These are phyloP conservation scores for Fusarium sterilihyphosum DNA, from an alignment of 2,329 filamentous ascomycete species.

Conservation along the genomic window DNA sequence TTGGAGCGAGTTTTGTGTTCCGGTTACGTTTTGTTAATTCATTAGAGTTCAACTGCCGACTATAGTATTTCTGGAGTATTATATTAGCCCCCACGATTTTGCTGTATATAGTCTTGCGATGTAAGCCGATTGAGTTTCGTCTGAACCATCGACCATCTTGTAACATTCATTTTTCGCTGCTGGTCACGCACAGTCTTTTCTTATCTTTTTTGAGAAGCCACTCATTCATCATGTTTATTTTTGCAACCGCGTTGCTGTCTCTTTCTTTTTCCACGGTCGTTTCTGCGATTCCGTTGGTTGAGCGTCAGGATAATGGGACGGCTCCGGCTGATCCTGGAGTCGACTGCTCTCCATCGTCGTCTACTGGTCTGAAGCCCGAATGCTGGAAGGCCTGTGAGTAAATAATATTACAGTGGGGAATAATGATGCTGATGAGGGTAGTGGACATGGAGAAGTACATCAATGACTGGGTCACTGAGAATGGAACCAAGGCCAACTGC, in stretches of 20 bases:
- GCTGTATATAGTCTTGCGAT: neutral
- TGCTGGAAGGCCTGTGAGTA: slow-evolving; percentile 21
- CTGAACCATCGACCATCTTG: neutral
- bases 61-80: neutral
- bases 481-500: slow-evolving; percentile 8
- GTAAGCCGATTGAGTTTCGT: neutral
- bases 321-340: neutral
- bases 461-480: slow-evolving; percentile 15
- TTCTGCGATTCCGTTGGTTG: slow-evolving; percentile 7
- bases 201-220: neutral
- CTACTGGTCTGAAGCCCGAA: slow-evolving; percentile 11
- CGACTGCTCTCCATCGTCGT: slow-evolving; percentile 5
- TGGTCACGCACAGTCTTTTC: neutral
- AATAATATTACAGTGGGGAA: rapidly evolving
- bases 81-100: neutral
- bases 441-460: slow-evolving; percentile 29
- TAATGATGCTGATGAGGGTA: neutral
- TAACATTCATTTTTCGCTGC: slow-evolving; percentile 2
- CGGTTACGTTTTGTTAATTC: slow-evolving; percentile 14
- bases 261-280: slow-evolving; percentile 1
- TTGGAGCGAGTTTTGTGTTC: slow-evolving; percentile 3
- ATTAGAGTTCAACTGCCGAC: slow-evolving; percentile 6
- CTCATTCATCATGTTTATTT: slow-evolving; percentile 14
- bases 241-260: neutral
- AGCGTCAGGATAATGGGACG: neutral